phyloP scores from a whole-genome alignment of 345 rosid species.

The Hypericum androsaemum region DNA sequence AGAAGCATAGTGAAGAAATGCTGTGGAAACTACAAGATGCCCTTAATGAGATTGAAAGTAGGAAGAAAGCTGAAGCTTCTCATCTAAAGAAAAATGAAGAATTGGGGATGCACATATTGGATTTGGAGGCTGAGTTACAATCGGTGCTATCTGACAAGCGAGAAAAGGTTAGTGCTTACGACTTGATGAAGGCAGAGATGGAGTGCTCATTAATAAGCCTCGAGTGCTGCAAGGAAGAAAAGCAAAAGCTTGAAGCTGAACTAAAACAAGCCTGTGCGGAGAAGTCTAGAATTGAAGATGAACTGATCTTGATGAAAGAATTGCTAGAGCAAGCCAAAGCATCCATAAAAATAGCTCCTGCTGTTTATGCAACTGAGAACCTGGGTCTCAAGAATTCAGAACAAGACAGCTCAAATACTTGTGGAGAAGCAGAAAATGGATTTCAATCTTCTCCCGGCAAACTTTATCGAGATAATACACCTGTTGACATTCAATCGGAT shows the following conservation, averaged over 20 bases:
- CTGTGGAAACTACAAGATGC: conserved; percentile 88
- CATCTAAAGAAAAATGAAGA: conserved; percentile 72
- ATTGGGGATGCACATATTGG: conserved; percentile 55
- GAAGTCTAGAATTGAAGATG: conserved; percentile 45
- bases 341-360: conserved; percentile 8
- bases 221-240: conserved; percentile 96
- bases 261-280: conserved; percentile 52
- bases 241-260: conserved; percentile 59
- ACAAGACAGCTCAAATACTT: conserved; percentile 15
- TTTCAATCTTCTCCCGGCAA: conserved; percentile 17
- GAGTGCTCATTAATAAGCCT: conserved; percentile 91
- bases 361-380: conserved; percentile 10
- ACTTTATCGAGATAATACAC: conserved; percentile 13
- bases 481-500: conserved; percentile 18
- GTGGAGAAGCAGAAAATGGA: conserved; percentile 22
- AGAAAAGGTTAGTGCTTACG: conserved; percentile 60
- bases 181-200: conserved; percentile 81
- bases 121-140: conserved; percentile 68
- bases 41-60: conserved; percentile 65
- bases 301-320: conserved; percentile 43
- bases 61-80: conserved; percentile 70
- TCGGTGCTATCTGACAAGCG: conserved; percentile 52
- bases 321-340: conserved; percentile 28
- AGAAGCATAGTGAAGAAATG: conserved; percentile 85
- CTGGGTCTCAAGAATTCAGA: conserved; percentile 8